Evolutionary conservation across 2,329 filamentous ascomycete species (phyloP), one percentile per base, ranked within the genome.

Genomic region (Westerdykella sp.): DNA sequence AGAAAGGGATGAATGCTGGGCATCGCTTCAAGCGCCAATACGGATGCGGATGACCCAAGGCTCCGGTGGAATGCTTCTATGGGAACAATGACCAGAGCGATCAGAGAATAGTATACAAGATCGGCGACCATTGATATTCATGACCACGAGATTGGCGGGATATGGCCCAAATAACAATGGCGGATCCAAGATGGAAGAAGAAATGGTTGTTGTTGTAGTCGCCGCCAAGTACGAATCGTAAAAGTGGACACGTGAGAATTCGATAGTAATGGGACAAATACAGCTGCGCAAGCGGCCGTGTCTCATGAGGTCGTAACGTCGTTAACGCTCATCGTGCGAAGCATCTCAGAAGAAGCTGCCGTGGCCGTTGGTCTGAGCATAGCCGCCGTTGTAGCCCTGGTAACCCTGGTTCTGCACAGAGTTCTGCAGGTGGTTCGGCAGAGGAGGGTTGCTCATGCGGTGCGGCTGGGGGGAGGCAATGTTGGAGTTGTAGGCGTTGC

Each of bases 281-380:
- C 51, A 42, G 39, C 39, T 47, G 38, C 44, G 47, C 48, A 47
- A 36, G 50, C 43, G 47, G 57, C 58, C 60, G 59, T 78, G 73
- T 57, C 73, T 77, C 43, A 75, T 71, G 12, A 77, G 49, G 71
- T 75, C 50, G 68, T 70, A 47, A 70, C 66, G 54, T 77, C 75
- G 56, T 78, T 50, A 54, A 43, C 41, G 40, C 42, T 48, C 44
- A 44, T 46, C 44, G 50, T 40, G 32, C 32, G 13, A 14, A 14
- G 3, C 32, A 3, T 35, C 48, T 53, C 53, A 77, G 45, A 76
- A 56, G 47, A 75, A 72, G 7, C 59, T 73, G 1, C 73, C 72
- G 34, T 69, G 59, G 21, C 57, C 52, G 72, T 64, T 21, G 63
- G 65, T 10, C 68, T 73, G 36, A 47, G 48, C 15, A 68, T 49